Base-by-base conservation (phyloP, 495 filamentous ascomycete species). In the Lasiosphaeria ovina region DNA sequence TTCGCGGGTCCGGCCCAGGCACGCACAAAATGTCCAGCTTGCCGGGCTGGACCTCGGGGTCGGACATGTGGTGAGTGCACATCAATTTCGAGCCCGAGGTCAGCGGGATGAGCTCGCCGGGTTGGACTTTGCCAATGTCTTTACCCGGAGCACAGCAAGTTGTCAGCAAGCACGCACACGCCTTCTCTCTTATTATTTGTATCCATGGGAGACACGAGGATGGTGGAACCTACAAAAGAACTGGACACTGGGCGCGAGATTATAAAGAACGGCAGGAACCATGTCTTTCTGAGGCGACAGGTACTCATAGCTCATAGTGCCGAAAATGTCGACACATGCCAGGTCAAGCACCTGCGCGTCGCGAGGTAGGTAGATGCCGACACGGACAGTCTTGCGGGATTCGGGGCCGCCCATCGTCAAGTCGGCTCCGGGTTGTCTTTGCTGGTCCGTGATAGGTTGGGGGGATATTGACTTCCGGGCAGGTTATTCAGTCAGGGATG, bases 11-110 rank as follows among this genome's bases (percentile, higher is more conserved):
- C 7, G 80, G 79, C 0, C 84, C 84, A 0, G 83, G 84, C 3
- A 87, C 61, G 0, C 80, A 56, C 24, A 85, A 62, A 55, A 85
- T 67, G 64, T 85, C 81, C 2, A 86, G 73, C 38, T 75, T 76
- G 4, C 84, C 83, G 0, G 76, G 75, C 6, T 68, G 69, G 6
- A 85, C 81, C 6, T 73, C 75, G 1, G 68, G 36, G 67, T 80
- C 73, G 11, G 62, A 62, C 33, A 75, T 64, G 57, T 77, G 72
- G 58, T 81, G 66, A 0, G 78, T 81, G 35, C 77, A 64, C 2
- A 62, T 38, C 14, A 83, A 50, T 7, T 58, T 49, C 35, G 73
- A 54, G 35, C 70, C 59, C 0, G 77, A 60, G 9, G 79, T 83
- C 12, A 81, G 50, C 1, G 61, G 40, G 57, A 74, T 72, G 7